Evolutionary conservation across 164 flowering plant genomes (phyloP).

Genomic region (Litsea cubeba): DNA sequence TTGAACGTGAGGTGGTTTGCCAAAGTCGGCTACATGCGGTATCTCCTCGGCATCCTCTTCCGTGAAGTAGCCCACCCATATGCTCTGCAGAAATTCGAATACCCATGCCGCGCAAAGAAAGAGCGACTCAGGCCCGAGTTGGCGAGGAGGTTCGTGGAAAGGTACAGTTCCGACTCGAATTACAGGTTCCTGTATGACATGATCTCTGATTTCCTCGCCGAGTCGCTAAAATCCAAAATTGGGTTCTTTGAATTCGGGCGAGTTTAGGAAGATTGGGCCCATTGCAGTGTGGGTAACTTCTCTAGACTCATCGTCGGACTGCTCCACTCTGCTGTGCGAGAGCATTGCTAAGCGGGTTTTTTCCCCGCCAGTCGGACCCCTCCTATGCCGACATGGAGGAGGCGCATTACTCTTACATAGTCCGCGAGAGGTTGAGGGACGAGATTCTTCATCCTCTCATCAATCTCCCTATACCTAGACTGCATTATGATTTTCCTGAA

Average conservation of each 20-base stretch:
- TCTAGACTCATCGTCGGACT: conserved; percentile 26
- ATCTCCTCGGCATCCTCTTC: conserved; percentile 34
- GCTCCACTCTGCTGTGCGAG: conserved; percentile 34
- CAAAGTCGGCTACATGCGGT: conserved; percentile 29
- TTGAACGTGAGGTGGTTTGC: conserved; percentile 20
- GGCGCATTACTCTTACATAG: conserved; percentile 35
- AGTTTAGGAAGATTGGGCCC: conserved; percentile 13
- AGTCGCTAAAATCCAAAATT: conserved; percentile 11
- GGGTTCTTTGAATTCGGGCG: conserved; percentile 12
- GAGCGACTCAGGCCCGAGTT: neutral
- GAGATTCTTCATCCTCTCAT: conserved; percentile 36
- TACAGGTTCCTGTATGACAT: conserved; percentile 27
- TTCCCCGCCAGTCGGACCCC: conserved; percentile 28
- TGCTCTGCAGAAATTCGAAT: neutral
- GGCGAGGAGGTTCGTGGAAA: conserved; percentile 26
- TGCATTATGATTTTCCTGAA: conserved; percentile 42
- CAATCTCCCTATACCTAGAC: conserved; percentile 9
- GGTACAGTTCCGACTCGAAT: conserved; percentile 19
- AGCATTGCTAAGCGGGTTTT: conserved; percentile 38
- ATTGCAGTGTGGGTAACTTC: conserved; percentile 19
- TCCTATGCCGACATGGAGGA: conserved; percentile 37
- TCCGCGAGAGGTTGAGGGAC: conserved; percentile 41
- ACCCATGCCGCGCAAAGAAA: neutral
- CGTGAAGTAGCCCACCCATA: conserved; percentile 28
- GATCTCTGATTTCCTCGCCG: conserved; percentile 23